Conservation (phyloP, 169 alveolate species). For the Plasmodium billcollinsi region DNA sequence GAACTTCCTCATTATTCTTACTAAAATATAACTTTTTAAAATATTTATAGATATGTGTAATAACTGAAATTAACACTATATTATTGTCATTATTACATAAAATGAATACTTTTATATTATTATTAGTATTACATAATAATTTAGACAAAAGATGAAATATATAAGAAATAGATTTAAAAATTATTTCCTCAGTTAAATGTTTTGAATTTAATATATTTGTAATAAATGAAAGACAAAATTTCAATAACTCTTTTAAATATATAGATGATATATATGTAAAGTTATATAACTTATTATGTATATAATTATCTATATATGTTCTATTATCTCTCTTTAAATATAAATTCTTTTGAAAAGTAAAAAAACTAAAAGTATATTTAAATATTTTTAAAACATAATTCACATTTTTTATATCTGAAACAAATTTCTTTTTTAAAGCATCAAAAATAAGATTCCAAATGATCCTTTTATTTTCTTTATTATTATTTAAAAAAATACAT, state of each 20-base stretch:
- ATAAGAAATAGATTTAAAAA: constrained; percentile 57
- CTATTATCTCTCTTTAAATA: background rate
- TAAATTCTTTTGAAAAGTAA: constrained; percentile 36
- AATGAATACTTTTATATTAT: constrained; percentile 22
- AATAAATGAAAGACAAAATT: constrained; percentile 26
- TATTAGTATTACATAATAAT: constrained; percentile 53
- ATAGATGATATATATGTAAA: constrained; percentile 35
- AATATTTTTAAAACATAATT: constrained; percentile 61
- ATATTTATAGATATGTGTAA: constrained; percentile 54
- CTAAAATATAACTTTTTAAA: constrained; percentile 53
- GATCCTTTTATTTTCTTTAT: constrained; percentile 34
- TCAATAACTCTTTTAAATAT: constrained; percentile 57
- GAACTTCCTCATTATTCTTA: background rate
- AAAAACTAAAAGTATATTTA: constrained; percentile 50
- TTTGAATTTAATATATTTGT: constrained; percentile 32
- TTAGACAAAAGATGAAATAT: constrained; percentile 60
- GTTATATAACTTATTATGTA: constrained; percentile 21
- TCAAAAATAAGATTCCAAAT: constrained; percentile 64
- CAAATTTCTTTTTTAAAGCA: constrained; percentile 30
- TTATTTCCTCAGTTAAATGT: constrained; percentile 29
- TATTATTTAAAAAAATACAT: constrained; percentile 57
- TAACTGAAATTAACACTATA: constrained; percentile 21
- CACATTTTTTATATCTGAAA: constrained; percentile 47
- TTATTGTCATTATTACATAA: constrained; percentile 35
- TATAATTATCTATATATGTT: background rate